phyloP scores from a whole-genome alignment of 1,284 basidiomycete species.

The Tausonia pullulans region DNA sequence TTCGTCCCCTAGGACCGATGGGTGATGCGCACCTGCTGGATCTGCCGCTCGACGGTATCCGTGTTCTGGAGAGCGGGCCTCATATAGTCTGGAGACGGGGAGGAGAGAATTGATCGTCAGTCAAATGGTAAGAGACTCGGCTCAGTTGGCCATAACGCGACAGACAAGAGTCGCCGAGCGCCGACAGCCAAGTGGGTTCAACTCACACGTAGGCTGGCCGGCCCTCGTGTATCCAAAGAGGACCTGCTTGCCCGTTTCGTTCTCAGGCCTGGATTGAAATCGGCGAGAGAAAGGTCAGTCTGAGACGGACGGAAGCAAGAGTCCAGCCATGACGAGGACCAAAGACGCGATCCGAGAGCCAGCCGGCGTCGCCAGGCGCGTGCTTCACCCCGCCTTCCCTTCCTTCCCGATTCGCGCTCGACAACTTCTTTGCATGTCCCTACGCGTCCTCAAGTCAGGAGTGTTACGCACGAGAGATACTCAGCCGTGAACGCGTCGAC shows the following conservation, averaged over 20 bases:
- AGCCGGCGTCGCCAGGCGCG: no score
- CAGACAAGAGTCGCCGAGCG: background rate
- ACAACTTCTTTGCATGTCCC: no score
- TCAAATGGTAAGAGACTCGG: background rate
- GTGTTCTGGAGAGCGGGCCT: constrained; percentile 12
- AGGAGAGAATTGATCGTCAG: background rate
- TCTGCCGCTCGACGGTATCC: background rate
- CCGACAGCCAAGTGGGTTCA: no score
- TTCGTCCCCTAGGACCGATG: no score
- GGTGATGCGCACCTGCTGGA: background rate
- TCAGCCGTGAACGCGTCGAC: constrained; percentile 3
- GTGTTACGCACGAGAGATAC: constrained; percentile 9
- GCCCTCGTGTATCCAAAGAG: constrained; percentile 5
- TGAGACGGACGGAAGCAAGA: no score
- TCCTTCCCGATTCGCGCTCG: no score
- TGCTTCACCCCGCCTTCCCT: no score
- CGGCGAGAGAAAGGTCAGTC: no score
- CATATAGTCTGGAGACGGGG: background rate
- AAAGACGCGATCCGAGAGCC: no score
- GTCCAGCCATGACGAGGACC: no score
- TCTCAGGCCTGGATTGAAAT: background rate
- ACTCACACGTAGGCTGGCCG: constrained; percentile 10
- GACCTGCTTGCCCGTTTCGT: constrained; percentile 16
- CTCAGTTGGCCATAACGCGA: background rate
- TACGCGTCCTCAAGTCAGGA: background rate